Base-by-base conservation (phyloP, 805 yeast species). In the Wickerhamiella cacticola region DNA sequence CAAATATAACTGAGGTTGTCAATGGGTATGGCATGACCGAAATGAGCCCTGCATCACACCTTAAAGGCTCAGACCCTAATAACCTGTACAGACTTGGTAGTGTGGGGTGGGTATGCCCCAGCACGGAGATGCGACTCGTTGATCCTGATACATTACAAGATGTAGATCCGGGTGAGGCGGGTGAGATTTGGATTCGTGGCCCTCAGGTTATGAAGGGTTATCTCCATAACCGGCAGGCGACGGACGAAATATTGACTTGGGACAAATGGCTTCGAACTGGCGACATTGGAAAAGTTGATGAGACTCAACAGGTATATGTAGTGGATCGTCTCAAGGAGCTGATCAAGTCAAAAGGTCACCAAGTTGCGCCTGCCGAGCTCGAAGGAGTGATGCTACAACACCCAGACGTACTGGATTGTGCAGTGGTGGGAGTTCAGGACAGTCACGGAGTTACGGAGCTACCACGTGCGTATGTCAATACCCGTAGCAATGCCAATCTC, bases 331-430 rank as follows among this genome's bases (percentile, higher is more conserved):
- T 74, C 39, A 78, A 78, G 65, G 80, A 78, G 60, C 74, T 78
- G 59, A 78, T 78, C 69, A 78, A 78, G 68, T 59, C 63, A 5
- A 61, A 61, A 53, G 95, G 95, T 53, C 95, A 86, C 66, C 79
- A 95, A 69, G 75, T 87, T 53, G 87, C 95, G 10, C 88, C 96
- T 35, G 88, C 95, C 12, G 96, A 87, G 68, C 82, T 87, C 52
- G 96, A 87, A 65, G 81, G 89, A 29, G 82, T 89, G 16, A 68
- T 85, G 58, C 71, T 78, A 50, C 82, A 77, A 56, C 86, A 84
- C 66, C 73, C 73, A 13, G 68, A 73, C 48, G 95, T 87, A 43
- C 76, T 80, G 36, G 96, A 87, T 66, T 72, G 83, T 58, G 96
- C 96, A 5, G 95, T 86, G 46, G 83, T 84, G 53, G 96, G 95